phyloP scores from a whole-genome alignment of 2,329 filamentous ascomycete species.

The Diplodia scrobiculata region DNA sequence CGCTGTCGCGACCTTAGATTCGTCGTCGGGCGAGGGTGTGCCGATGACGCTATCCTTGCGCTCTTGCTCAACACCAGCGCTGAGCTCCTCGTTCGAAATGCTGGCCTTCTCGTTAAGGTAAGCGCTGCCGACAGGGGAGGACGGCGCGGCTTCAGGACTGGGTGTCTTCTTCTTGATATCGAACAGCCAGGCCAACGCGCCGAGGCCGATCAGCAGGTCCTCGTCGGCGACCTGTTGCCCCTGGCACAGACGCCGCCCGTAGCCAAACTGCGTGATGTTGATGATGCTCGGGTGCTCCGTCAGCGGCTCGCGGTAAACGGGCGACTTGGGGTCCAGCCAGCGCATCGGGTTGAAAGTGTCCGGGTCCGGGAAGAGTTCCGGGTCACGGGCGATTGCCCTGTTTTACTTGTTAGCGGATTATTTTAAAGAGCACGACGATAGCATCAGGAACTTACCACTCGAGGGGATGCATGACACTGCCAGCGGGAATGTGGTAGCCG shows the following conservation, averaged over 20 bases:
- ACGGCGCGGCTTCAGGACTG: constrained; percentile 3
- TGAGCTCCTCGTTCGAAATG: constrained; percentile 44
- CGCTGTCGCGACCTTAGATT: not conserved
- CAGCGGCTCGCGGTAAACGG: constrained; percentile 57
- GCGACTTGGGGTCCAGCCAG: constrained; percentile 56
- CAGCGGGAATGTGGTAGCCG: constrained; percentile 61
- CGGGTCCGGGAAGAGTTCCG: constrained; percentile 54
- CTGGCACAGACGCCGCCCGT: constrained; percentile 54
- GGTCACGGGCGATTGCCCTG: constrained; percentile 58
- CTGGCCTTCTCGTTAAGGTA: constrained; percentile 41
- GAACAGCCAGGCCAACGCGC: constrained; percentile 52
- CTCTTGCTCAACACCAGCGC: constrained; percentile 31
- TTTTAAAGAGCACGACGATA: not conserved
- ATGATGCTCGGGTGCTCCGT: constrained; percentile 57
- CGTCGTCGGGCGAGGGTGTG: not conserved
- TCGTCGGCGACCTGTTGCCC: constrained; percentile 49
- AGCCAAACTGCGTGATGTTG: constrained; percentile 58
- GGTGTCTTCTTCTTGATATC: constrained; percentile 38
- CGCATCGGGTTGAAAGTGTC: constrained; percentile 57
- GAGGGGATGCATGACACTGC: constrained; percentile 50
- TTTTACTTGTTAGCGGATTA: constrained; percentile 28
- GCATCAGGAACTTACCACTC: constrained; percentile 44
- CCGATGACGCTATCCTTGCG: constrained; percentile 13
- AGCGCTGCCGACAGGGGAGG: constrained; percentile 31
- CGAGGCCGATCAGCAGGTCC: constrained; percentile 48